Evolutionary conservation across 768 basidiomycete species (phyloP).

Genomic region (Termitomyces sp.): DNA sequence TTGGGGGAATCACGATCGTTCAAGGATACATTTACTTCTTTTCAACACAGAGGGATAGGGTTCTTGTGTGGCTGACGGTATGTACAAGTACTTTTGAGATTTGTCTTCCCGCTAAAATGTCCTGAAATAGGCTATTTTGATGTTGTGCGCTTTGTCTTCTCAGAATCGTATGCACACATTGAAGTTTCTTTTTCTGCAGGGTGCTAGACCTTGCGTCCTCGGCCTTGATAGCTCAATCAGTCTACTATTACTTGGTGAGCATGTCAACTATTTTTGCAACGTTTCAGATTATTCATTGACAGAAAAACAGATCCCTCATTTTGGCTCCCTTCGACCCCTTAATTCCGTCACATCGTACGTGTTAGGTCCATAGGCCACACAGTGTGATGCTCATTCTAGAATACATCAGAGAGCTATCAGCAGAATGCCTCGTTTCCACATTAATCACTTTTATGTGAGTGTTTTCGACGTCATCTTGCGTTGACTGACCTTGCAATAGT

Average conservation of each 20-base stretch:
- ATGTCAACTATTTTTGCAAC: background rate
- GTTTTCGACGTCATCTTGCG: background rate
- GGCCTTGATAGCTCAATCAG: conserved; percentile 34
- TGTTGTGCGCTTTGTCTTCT: conserved; percentile 19
- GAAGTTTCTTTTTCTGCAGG: conserved; percentile 8
- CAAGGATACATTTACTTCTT: conserved; percentile 38
- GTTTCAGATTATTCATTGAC: background rate
- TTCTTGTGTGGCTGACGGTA: conserved; percentile 24
- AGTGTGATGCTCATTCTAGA: background rate
- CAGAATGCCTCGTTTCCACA: conserved; percentile 38
- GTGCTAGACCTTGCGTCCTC: conserved; percentile 34
- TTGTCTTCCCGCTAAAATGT: background rate
- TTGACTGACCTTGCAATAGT: conserved; percentile 16
- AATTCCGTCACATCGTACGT: conserved; percentile 33
- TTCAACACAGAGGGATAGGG: conserved; percentile 20
- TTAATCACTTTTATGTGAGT: conserved; percentile 38
- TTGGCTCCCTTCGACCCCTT: conserved; percentile 33
- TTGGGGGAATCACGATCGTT: conserved; percentile 36
- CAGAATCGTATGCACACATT: background rate
- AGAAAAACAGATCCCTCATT: conserved; percentile 33
- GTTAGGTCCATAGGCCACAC: background rate
- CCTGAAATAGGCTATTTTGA: conserved; percentile 18
- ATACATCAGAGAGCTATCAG: conserved; percentile 26
- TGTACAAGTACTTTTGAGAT: background rate
- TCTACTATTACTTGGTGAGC: conserved; percentile 39